A percentile compares a stretch with the other conserved stretches of the same genome.
Evolutionary conservation across 345 rosid species (phyloP).

Genomic region (Dimocarpus longan): DNA sequence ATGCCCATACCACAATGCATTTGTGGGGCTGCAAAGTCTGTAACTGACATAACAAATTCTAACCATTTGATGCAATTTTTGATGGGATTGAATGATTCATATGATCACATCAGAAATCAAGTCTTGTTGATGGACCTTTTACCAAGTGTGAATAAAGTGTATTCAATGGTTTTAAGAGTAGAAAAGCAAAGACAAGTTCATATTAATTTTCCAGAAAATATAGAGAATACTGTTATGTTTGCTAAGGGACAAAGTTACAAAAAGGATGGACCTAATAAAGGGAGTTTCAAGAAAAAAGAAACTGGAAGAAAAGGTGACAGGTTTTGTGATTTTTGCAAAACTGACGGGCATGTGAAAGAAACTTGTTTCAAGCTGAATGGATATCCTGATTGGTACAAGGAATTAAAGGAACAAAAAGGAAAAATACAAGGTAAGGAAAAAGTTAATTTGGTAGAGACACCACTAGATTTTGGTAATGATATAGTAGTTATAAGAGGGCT

Average conservation of each 20-base stretch:
- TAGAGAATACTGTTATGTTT: not conserved
- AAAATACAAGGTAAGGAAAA: too few relatives aligned
- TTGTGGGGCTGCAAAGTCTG: not conserved
- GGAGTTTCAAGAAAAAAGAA: not conserved
- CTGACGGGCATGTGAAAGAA: too few relatives aligned
- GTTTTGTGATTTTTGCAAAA: too few relatives aligned
- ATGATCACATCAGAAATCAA: not conserved
- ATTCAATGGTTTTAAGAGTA: not conserved
- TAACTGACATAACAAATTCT: not conserved
- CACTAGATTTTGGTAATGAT: too few relatives aligned
- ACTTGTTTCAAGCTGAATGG: too few relatives aligned
- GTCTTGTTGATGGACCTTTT: not conserved
- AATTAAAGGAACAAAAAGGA: too few relatives aligned
- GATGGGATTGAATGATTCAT: not conserved
- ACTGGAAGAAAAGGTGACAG: not conserved
- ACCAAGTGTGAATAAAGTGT: not conserved
- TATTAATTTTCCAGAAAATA: not conserved
- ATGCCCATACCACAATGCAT: not conserved
- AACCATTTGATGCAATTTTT: not conserved
- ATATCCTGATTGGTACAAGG: too few relatives aligned
- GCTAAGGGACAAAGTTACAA: not conserved
- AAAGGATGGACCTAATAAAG: too few relatives aligned
- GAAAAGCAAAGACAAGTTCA: conserved; percentile 5
- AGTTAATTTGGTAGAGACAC: too few relatives aligned
- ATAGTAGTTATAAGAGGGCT: too few relatives aligned